Evolutionary conservation across 1,139 yeast genomes (phyloP), one percentile per base, ranked within the genome.

Genomic region (Geotrichum restrictum): DNA sequence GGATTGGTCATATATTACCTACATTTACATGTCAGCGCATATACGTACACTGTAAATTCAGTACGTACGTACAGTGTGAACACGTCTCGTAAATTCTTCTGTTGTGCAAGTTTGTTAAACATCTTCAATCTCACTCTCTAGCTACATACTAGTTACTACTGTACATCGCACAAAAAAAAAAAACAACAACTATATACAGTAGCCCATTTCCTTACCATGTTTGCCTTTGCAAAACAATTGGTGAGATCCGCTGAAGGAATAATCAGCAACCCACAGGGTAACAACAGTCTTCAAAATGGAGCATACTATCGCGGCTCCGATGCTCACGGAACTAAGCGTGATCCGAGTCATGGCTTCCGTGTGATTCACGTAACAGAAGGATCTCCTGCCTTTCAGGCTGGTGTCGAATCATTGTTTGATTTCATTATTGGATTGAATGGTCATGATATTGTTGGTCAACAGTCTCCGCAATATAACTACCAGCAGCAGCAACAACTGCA

Each of bases 391-490:
- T 64, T 69, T n/a, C 74, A 70, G 32, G 69, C 74, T 33, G 85
- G 83, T 3, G 67, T 93, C 27, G 95, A 88, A 67, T 77, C 95
- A 8, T 84, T 88, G 81, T 93, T 91, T 64, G 98, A 93, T 67
- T 91, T 77, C 65, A 80, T 93, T 47, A 77, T 89, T 31, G 84
- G 86, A 1, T 74, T 91, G 56, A 87, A 91, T 62, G 88, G 87
- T 48, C 85, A 81, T 58, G 87, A 85, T 48, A 72, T 69, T 39
- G 53, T 52, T 1, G 54, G 52, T 10, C 45, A 50, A 14, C 45
- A 41, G 29, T 37, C 34, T 5, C 46, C n/a, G 11, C 27, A 24
- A 24, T 29, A 42, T 14, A 22, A 36, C 19, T 8, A 24, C 5
- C 49, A 38, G 7, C 21, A 36, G 8, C 48, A 18, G n/a, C 38